Evolutionary conservation across 1,284 basidiomycete species (phyloP), one percentile per base, ranked within the genome.

Genomic region (Austropuccinia psidii): DNA sequence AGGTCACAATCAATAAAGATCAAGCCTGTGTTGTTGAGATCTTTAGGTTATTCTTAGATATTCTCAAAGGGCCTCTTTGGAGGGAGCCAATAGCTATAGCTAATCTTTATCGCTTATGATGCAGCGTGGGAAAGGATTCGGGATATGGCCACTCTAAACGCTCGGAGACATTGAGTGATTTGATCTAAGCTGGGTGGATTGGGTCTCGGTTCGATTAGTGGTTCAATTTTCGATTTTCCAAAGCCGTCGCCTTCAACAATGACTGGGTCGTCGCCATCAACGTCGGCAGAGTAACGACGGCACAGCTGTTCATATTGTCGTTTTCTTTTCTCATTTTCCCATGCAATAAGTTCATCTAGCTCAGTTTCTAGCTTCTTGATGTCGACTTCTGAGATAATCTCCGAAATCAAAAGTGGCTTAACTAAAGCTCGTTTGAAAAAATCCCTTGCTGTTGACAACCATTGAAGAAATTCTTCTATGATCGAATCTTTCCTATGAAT

Each of bases 401-500:
- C 17, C 60, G 65, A 50, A 68, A 75, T n/a, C 43, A 43, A 0
- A 50, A 69, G 45, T 72, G 61, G 75, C 60, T 75, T 9, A 19
- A 43, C n/a, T 50, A 54, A 50, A 39, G 61, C 33, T 61, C 72
- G 68, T 70, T 76, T 65, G 35, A 66, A 50, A 37, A 68, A 55
- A 73, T 39, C 31, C 39, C 35, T 52, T 13, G 37, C n/a, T 1
- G 27, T 55, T 72, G 75, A 75, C 2, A 75, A 35, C 77, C 77
- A 78, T 47, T 78, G 73, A n/a, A 78, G 54, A 47, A 76, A 61
- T 47, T 78, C 77, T 50, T 78, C 77, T 35, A 78, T 62, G 19
- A 78, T 72, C 5, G 77, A 74, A 35, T 78, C 77, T 15, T 58
- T 49, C 15, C 39, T 37, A 27, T 73, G 70, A 24, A 73, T 57